Evolutionary conservation across 148 eudicot species (phyloP).

Genomic region (Limonium bicolor): DNA sequence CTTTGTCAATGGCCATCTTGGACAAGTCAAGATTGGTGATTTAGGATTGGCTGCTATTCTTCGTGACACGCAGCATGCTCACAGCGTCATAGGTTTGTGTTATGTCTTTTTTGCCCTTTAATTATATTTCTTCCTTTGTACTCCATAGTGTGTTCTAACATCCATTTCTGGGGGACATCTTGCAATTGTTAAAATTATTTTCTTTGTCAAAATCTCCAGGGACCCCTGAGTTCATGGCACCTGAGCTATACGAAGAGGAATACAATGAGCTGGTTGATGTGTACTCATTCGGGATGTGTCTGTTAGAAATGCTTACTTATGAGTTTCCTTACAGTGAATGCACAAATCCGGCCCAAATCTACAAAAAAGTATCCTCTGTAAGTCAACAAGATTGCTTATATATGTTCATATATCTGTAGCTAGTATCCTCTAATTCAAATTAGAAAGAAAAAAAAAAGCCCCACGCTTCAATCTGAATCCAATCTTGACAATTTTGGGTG

Average conservation of each 20-base stretch:
- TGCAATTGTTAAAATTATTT: background rate
- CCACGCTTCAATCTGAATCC: background rate
- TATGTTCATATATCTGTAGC: too few relatives aligned
- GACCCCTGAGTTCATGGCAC: constrained; percentile 95
- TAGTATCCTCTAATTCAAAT: too few relatives aligned
- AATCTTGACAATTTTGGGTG: background rate
- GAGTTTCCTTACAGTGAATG: constrained; percentile 81
- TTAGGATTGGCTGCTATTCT: constrained; percentile 84
- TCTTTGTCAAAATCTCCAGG: constrained; percentile 26
- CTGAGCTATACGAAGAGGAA: constrained; percentile 71
- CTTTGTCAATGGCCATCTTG: constrained; percentile 85
- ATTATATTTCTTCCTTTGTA: too few relatives aligned
- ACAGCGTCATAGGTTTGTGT: constrained; percentile 52
- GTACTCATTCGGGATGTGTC: constrained; percentile 87
- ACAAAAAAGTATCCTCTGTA: constrained; percentile 80
- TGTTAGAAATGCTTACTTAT: constrained; percentile 71
- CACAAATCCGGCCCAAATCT: constrained; percentile 75
- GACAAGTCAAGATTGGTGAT: constrained; percentile 96
- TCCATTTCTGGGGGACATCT: too few relatives aligned
- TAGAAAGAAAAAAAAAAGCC: background rate
- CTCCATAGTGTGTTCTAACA: too few relatives aligned
- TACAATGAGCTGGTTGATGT: constrained; percentile 70
- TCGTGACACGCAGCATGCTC: constrained; percentile 51
- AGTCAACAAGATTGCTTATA: constrained; percentile 2
- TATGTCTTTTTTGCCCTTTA: background rate